phyloP scores from a whole-genome alignment of 2,329 filamentous ascomycete genomes.

The Alternaria dauci region DNA sequence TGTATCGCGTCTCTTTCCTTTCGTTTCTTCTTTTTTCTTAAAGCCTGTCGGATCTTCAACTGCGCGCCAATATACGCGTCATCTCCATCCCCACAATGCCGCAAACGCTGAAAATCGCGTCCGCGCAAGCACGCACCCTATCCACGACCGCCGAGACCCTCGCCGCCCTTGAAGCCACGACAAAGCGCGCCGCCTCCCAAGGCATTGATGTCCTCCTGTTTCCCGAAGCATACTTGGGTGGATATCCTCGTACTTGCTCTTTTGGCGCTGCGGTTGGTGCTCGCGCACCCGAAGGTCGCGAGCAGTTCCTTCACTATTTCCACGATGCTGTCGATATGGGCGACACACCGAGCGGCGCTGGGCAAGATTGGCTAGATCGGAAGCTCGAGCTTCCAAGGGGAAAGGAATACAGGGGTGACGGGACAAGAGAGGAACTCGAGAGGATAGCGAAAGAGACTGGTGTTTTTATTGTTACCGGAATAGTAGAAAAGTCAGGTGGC shows the following conservation, averaged over 20 bases:
- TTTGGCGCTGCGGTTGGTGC: constrained; percentile 80
- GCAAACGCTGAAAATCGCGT: constrained; percentile 58
- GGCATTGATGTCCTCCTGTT: constrained; percentile 79
- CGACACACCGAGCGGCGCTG: constrained; percentile 75
- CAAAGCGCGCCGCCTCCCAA: constrained; percentile 67
- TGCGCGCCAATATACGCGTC: neutral
- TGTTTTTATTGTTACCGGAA: constrained; percentile 81
- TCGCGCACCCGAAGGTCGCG: constrained; percentile 73
- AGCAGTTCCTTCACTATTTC: constrained; percentile 85
- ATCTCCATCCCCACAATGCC: constrained; percentile 45
- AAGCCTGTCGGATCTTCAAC: neutral
- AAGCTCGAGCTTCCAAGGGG: constrained; percentile 62
- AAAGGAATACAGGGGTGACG: constrained; percentile 68
- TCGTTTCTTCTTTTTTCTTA: neutral
- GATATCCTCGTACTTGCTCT: constrained; percentile 81
- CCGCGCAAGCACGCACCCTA: constrained; percentile 59
- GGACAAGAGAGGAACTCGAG: constrained; percentile 83
- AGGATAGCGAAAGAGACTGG: constrained; percentile 76
- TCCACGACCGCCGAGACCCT: constrained; percentile 67
- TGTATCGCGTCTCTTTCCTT: neutral
- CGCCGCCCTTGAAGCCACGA: constrained; percentile 68
- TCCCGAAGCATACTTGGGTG: constrained; percentile 90
- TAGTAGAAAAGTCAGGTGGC: constrained; percentile 81
- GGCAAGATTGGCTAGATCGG: constrained; percentile 73
- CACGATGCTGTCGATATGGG: constrained; percentile 81